Conservation (phyloP, 768 basidiomycete genomes). For the Lactarius akahatsu region DNA sequence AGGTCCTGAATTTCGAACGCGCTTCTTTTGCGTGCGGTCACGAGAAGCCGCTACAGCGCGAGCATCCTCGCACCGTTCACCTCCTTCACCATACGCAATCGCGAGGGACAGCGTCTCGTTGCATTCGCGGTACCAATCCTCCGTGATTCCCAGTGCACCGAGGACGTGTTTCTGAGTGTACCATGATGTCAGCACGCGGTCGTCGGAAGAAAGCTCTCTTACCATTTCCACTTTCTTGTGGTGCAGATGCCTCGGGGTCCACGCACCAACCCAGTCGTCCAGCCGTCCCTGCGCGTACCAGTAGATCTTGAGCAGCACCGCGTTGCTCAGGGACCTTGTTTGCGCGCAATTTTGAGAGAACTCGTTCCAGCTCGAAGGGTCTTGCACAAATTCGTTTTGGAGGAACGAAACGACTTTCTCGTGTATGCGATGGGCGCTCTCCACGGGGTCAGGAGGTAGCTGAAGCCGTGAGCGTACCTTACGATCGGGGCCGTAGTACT, state of each 20-base stretch:
- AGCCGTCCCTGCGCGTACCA: slow-evolving; percentile 22
- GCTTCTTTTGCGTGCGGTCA: slow-evolving; percentile 22
- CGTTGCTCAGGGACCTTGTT: slow-evolving; percentile 14
- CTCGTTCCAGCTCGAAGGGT: slow-evolving; percentile 15
- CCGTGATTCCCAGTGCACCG: slow-evolving; percentile 16
- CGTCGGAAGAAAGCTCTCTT: neutral
- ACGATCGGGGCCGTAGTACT: slow-evolving; percentile 3
- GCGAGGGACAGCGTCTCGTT: slow-evolving; percentile 23
- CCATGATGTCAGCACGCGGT: neutral
- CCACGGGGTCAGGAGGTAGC: slow-evolving; percentile 6
- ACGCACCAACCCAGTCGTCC: slow-evolving; percentile 17
- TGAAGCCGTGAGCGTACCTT: slow-evolving; percentile 7
- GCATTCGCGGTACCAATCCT: slow-evolving; percentile 25
- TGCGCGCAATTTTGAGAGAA: slow-evolving; percentile 16
- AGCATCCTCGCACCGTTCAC: slow-evolving; percentile 17
- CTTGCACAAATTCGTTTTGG: slow-evolving; percentile 10
- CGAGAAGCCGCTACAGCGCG: slow-evolving; percentile 18
- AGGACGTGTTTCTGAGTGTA: slow-evolving; percentile 12
- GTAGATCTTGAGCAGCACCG: slow-evolving; percentile 17
- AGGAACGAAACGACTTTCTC: slow-evolving; percentile 18
- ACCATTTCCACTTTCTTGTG: slow-evolving; percentile 18
- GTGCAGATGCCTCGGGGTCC: slow-evolving; percentile 11
- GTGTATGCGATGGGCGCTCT: slow-evolving; percentile 4
- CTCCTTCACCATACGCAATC: slow-evolving; percentile 21
- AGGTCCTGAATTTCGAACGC: slow-evolving; percentile 1